Conservation (phyloP, 2,329 filamentous ascomycete genomes). For the Pseudogymnoascus sp. region DNA sequence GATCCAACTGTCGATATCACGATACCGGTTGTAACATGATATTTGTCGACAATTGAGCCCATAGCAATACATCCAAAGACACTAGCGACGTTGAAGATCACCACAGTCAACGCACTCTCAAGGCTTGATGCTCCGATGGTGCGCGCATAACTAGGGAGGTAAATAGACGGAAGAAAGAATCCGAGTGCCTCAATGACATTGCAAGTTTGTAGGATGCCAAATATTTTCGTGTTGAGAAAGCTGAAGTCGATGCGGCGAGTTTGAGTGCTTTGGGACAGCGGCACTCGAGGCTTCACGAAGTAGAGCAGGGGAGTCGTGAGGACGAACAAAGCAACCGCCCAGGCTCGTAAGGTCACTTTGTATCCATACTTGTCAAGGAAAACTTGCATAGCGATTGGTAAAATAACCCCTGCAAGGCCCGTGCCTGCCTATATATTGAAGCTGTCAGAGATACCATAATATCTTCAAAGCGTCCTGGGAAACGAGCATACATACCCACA, state of each 20-base stretch:
- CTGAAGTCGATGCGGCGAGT: slow-evolving; percentile 16
- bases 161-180: slow-evolving; percentile 43
- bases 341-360: slow-evolving; percentile 46
- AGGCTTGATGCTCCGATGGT: slow-evolving; percentile 31
- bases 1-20: slow-evolving; percentile 39
- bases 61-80: slow-evolving; percentile 36
- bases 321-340: slow-evolving; percentile 42
- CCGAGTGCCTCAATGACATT: slow-evolving; percentile 41
- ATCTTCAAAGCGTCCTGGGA: slow-evolving; percentile 18
- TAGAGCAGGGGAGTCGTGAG: slow-evolving; percentile 48
- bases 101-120: slow-evolving; percentile 36
- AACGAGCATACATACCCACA: slow-evolving; percentile 40
- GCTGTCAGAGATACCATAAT: slow-evolving; percentile 22
- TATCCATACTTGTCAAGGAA: slow-evolving; percentile 45
- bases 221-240: slow-evolving; percentile 38
- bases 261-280: slow-evolving; percentile 26
- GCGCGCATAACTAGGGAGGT: slow-evolving; percentile 37
- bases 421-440: slow-evolving; percentile 30
- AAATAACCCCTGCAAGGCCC: slow-evolving; percentile 41
- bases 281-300: slow-evolving; percentile 49
- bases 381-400: slow-evolving; percentile 46
- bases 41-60: slow-evolving; percentile 36
- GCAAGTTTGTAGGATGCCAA: slow-evolving; percentile 40
- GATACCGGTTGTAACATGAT: slow-evolving; percentile 30
- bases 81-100: slow-evolving; percentile 37